Percentiles rank a stretch among this genome's conserved stretches.
These are phyloP conservation scores for Fusarium sp. DNA, from an alignment of 2,329 filamentous ascomycete genomes.

Conservation along the genomic window DNA sequence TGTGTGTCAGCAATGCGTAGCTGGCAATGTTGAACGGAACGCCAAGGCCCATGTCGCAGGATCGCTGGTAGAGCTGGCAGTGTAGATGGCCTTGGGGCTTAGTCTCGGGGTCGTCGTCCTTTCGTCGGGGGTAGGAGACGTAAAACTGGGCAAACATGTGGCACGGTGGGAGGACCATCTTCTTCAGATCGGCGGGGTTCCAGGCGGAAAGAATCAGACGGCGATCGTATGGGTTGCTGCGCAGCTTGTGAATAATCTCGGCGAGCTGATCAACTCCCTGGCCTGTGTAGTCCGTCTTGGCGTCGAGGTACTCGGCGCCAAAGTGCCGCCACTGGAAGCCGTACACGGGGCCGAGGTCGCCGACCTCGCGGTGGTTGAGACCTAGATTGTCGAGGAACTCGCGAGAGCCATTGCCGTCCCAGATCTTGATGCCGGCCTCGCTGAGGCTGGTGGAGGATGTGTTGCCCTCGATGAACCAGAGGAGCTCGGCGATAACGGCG, in stretches of 20 bases:
- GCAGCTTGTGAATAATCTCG: slow-evolving; percentile 88
- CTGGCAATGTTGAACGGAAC: slow-evolving; percentile 98
- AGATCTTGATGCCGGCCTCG: slow-evolving; percentile 90
- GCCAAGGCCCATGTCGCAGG: slow-evolving; percentile 96
- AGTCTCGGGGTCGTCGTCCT: slow-evolving; percentile 44
- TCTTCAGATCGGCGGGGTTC: slow-evolving; percentile 87
- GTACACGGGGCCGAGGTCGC: slow-evolving; percentile 95
- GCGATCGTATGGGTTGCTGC: slow-evolving; percentile 85
- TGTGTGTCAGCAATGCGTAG: slow-evolving; percentile 94
- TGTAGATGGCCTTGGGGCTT: slow-evolving; percentile 77
- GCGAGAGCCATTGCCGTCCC: slow-evolving; percentile 96
- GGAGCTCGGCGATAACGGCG: slow-evolving; percentile 89
- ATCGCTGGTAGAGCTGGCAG: slow-evolving; percentile 92
- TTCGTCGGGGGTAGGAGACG: slow-evolving; percentile 74
- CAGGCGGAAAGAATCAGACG: slow-evolving; percentile 92
- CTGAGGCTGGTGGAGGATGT: slow-evolving; percentile 84
- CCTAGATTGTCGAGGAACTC: slow-evolving; percentile 90
- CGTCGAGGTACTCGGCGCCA: slow-evolving; percentile 87
- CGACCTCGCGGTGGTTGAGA: slow-evolving; percentile 82
- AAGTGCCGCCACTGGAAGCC: slow-evolving; percentile 99
- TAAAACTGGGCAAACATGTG: slow-evolving; percentile 99
- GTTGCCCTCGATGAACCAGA: slow-evolving; percentile 92
- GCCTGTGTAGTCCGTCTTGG: slow-evolving; percentile 83
- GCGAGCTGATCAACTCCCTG: slow-evolving; percentile 94
- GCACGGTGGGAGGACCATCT: slow-evolving; percentile 94